Conservation (phyloP, 495 filamentous ascomycete genomes). For the Bathelium albidoporum region DNA sequence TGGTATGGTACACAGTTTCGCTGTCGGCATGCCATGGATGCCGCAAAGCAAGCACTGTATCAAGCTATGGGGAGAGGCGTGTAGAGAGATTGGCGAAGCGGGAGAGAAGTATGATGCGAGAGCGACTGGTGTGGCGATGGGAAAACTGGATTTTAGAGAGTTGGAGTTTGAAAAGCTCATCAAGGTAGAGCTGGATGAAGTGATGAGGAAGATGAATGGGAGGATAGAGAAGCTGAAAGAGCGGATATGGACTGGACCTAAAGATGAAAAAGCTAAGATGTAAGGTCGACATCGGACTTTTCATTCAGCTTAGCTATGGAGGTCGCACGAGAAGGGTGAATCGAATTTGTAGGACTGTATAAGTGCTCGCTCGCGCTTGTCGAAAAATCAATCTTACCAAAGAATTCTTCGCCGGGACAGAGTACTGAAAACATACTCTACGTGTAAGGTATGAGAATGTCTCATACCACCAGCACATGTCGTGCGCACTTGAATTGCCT, state of each 20-base stretch:
- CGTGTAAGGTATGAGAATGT: no score
- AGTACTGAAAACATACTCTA: no score
- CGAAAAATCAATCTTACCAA: no score
- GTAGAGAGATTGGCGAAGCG: neutral
- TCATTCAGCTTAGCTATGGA: no score
- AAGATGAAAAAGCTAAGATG: neutral
- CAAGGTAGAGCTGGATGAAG: neutral
- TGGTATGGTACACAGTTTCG: neutral
- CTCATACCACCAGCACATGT: no score
- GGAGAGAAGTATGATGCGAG: neutral
- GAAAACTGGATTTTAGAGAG: neutral
- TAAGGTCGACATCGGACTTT: no score
- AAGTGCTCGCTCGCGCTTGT: no score
- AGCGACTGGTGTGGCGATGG: neutral
- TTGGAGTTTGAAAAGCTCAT: neutral
- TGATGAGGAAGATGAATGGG: neutral
- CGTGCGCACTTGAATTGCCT: no score
- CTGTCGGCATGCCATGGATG: neutral
- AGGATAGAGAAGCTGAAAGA: neutral
- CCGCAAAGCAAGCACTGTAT: neutral
- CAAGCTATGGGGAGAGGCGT: neutral
- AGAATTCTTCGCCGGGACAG: no score
- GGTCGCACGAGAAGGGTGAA: no score
- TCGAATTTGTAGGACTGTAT: no score
- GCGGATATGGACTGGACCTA: neutral